Evolutionary conservation across 306 rosid species (phyloP).

Genomic region (Datisca glomerata): DNA sequence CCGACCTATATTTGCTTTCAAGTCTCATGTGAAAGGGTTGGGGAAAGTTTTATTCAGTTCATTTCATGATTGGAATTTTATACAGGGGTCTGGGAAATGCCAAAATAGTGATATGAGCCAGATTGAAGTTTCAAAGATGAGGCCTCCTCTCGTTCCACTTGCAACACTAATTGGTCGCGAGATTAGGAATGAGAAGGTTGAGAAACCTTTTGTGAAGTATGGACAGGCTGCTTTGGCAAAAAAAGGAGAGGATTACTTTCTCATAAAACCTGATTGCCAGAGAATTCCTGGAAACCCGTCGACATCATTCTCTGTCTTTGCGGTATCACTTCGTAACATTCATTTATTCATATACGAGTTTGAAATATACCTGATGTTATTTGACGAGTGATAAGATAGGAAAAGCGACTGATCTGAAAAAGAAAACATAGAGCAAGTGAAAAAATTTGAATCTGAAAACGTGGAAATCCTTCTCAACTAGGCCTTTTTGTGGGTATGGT

Average conservation of each 20-base stretch:
- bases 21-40: not conserved
- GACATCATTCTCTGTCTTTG: constrained; percentile 68
- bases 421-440: too few species aligned
- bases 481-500: constrained; percentile 5
- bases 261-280: constrained; percentile 70
- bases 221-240: constrained; percentile 87
- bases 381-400: too few species aligned
- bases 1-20: not conserved
- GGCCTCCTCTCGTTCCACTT: not conserved
- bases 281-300: constrained; percentile 72
- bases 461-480: too few species aligned
- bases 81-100: not conserved
- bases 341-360: constrained; percentile 4
- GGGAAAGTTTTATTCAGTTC: not conserved
- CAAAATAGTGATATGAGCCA: not conserved
- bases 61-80: not conserved
- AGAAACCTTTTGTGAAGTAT: constrained; percentile 65
- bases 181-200: constrained; percentile 86
- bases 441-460: too few species aligned
- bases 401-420: too few species aligned
- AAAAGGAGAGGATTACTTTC: constrained; percentile 89
- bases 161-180: constrained; percentile 17
- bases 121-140: not conserved
- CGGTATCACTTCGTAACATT: constrained; percentile 36
- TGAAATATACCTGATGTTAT: too few species aligned